Percentiles rank a stretch among this genome's conserved stretches.
Conservation (phyloP, 2,329 filamentous ascomycete species). For the Penicillium sp. region DNA sequence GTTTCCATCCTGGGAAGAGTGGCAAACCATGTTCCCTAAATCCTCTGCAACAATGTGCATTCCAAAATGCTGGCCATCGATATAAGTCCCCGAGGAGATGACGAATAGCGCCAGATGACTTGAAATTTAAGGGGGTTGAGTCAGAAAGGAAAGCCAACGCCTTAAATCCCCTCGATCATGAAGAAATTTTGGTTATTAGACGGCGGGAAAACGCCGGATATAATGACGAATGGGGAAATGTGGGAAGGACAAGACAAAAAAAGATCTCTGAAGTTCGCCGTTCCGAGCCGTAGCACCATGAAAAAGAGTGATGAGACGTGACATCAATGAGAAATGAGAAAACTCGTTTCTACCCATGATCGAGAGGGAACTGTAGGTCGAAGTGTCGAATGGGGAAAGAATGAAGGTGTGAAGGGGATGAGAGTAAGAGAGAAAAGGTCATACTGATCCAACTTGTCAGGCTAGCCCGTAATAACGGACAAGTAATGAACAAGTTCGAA, state of each 20-base stretch:
- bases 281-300: conserved; percentile 45
- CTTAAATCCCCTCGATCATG: neutral
- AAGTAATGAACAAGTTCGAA: neutral
- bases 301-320: conserved; percentile 40
- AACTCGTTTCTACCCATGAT: conserved; percentile 32
- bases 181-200: conserved; percentile 28
- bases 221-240: conserved; percentile 19
- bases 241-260: conserved; percentile 26
- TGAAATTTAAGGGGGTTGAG: neutral
- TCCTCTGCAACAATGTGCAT: neutral
- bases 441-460: conserved; percentile 7
- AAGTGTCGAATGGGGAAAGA: conserved; percentile 29
- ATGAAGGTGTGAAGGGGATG: conserved; percentile 18
- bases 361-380: conserved; percentile 15
- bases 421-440: conserved; percentile 15
- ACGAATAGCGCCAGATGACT: neutral
- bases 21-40: neutral
- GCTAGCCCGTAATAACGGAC: conserved; percentile 1
- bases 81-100: neutral
- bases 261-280: conserved; percentile 38
- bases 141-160: neutral
- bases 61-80: neutral
- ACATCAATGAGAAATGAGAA: conserved; percentile 31
- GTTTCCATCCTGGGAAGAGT: neutral
- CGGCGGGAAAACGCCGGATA: conserved; percentile 20